These are phyloP conservation scores for Neonectria sp. DNA, from an alignment of 2,329 filamentous ascomycete genomes.

Conservation along the genomic window DNA sequence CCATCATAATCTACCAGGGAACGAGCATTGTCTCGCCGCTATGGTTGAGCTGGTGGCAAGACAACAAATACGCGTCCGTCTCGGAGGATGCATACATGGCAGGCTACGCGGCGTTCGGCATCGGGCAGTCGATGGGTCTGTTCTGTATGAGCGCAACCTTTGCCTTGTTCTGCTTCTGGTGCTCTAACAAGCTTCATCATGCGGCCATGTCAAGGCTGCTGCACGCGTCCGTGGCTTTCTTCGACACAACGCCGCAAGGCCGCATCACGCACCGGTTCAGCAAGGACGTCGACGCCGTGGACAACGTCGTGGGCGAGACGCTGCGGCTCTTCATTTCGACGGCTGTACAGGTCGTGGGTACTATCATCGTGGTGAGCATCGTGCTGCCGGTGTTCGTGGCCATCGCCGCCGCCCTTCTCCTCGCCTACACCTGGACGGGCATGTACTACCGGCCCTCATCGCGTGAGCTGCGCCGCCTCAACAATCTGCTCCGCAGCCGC, in stretches of 20 bases:
- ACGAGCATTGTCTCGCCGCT: constrained; percentile 75
- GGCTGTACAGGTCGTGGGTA: constrained; percentile 82
- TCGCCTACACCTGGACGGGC: constrained; percentile 70
- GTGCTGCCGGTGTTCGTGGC: constrained; percentile 86
- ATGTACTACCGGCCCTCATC: constrained; percentile 88
- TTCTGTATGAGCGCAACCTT: constrained; percentile 74
- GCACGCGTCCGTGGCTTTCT: constrained; percentile 72
- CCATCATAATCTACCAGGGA: constrained; percentile 70
- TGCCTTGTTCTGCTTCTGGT: constrained; percentile 55
- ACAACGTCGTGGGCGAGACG: constrained; percentile 79
- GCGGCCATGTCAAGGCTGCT: constrained; percentile 37
- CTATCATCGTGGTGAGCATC: constrained; percentile 83
- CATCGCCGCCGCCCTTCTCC: constrained; percentile 82
- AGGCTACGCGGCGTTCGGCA: constrained; percentile 71
- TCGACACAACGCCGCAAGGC: constrained; percentile 90
- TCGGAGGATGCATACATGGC: constrained; percentile 65
- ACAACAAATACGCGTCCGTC: constrained; percentile 61
- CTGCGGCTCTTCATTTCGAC: constrained; percentile 75
- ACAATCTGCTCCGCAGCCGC: constrained; percentile 88
- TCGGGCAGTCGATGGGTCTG: constrained; percentile 68
- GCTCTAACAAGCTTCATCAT: constrained; percentile 62
- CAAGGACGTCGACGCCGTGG: constrained; percentile 91
- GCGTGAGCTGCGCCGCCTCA: constrained; percentile 88
- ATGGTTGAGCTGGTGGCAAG: constrained; percentile 74
- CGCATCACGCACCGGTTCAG: constrained; percentile 96